Percentiles rank a stretch among this genome's conserved stretches.
These are phyloP conservation scores for Aegilops speltoides DNA, from an alignment of 176 grass and related monocot genomes.

Conservation along the genomic window DNA sequence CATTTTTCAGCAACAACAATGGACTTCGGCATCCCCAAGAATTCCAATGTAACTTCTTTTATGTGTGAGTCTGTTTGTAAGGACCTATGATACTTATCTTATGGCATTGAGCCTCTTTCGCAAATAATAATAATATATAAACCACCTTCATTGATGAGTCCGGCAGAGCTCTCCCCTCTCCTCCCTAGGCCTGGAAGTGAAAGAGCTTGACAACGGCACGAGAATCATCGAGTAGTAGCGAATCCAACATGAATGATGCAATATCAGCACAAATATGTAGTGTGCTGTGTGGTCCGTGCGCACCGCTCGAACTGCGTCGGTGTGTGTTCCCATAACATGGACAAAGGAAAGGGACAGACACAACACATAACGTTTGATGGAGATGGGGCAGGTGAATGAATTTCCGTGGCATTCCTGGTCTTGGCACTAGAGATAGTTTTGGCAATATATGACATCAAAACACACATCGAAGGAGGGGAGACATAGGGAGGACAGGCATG, in stretches of 20 bases:
- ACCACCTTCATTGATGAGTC: too few species aligned
- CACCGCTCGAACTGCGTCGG: not conserved
- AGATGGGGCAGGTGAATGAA: not conserved
- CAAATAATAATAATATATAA: too few species aligned
- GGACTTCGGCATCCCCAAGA: too few species aligned
- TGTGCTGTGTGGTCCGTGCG: not conserved
- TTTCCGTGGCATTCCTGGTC: not conserved
- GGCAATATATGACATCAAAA: too few species aligned
- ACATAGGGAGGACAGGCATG: too few species aligned
- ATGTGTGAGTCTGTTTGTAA: too few species aligned
- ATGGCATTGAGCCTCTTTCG: too few species aligned
- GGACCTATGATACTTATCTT: too few species aligned
- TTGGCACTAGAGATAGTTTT: slow-evolving; percentile 3
- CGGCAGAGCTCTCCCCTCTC: too few species aligned
- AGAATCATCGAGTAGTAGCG: not conserved
- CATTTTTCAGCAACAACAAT: too few species aligned
- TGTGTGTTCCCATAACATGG: not conserved
- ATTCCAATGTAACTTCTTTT: too few species aligned
- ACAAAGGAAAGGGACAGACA: not conserved
- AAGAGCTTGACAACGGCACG: not conserved
- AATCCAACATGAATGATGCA: not conserved
- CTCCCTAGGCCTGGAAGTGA: not conserved
- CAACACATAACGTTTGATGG: not conserved
- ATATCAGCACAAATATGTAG: not conserved
- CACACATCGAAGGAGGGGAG: too few species aligned